Evolutionary conservation across 805 yeast genomes (phyloP), one percentile per base, ranked within the genome.

Genomic region (Brettanomyces custersianus): DNA sequence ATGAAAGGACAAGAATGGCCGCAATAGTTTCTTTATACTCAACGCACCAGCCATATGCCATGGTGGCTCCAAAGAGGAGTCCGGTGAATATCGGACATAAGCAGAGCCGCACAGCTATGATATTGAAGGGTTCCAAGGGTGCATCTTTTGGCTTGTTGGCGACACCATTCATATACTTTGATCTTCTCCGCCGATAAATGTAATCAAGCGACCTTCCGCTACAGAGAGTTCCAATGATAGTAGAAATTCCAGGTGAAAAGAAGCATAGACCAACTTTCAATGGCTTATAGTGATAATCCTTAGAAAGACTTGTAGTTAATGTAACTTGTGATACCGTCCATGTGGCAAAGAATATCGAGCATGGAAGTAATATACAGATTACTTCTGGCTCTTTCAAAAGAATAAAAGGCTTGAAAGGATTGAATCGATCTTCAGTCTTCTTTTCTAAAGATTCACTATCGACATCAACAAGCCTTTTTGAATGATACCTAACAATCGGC

Each of bases 281-380:
- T 1, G 77, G 69, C 1, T 67, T 44, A 40, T 74, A 70, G 20
- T 65, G 56, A 44, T 84, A 83, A 4, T 59, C 42, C 7, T 54
- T 52, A 22, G 71, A 61, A 23, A 85, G 54, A 11, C 65, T 60
- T 0, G 80, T 70, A 0, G 87, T 66, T 38, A 81, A 54, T 0
- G 86, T 69, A 0, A 94, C 79, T 39, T 81, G 67, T 13, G 73
- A 63, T 60, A 79, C 69, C 5, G 80, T 74, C 86, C 90, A 84
- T 2, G 71, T 62, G 1, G 87, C 67, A 55, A 74, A 84, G 1
- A 83, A 77, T 8, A 72, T 65, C 20, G 31, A 29, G 31, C 31
- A 29, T n/a, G 31, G 31, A 15, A 29, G 31, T 11, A 29, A 18
- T 6, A 15, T 16, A 7, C 13, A 8, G 13, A 18, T 15, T 2